Conservation (phyloP, 352 stramenopile genomes). For the Globisporangium middletonii region DNA sequence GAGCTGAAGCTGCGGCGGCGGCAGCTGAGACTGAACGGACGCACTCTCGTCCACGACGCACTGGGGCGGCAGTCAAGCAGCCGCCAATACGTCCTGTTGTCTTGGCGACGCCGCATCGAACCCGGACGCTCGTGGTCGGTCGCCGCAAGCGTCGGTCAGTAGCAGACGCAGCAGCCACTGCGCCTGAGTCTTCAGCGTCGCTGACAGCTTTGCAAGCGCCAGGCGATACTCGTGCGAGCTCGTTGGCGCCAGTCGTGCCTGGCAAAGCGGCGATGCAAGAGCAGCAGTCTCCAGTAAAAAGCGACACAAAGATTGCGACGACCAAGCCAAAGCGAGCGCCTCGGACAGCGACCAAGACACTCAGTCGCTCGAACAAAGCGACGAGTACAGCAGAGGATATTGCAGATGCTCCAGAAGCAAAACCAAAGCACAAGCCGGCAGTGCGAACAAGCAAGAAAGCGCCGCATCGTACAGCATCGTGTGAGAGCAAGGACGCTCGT, state of each 20-base stretch:
- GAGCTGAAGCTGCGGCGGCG: slow-evolving; percentile 1
- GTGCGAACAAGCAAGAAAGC: too few relatives aligned
- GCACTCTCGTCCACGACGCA: background rate
- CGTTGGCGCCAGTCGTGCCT: background rate
- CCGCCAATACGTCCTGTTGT: background rate
- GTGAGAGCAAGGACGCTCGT: too few relatives aligned
- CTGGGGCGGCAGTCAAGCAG: background rate
- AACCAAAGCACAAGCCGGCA: background rate
- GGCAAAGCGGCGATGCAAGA: background rate
- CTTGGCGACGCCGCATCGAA: background rate
- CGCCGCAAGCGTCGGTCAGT: background rate
- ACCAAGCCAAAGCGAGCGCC: too few relatives aligned
- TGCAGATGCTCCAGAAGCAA: background rate
- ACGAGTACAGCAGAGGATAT: too few relatives aligned
- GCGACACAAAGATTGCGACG: too few relatives aligned
- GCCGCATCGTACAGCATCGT: too few relatives aligned
- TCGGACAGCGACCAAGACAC: too few relatives aligned
- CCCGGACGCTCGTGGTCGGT: background rate
- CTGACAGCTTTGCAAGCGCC: background rate
- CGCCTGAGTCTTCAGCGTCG: background rate
- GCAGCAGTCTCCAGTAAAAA: too few relatives aligned
- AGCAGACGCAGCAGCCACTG: background rate
- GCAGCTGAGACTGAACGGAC: background rate
- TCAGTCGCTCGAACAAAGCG: too few relatives aligned
- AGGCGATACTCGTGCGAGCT: too few relatives aligned